Evolutionary conservation across 192 early-diverging fungal genomes (phyloP), one percentile per base, ranked within the genome.

Genomic region (Dissophora ornata): DNA sequence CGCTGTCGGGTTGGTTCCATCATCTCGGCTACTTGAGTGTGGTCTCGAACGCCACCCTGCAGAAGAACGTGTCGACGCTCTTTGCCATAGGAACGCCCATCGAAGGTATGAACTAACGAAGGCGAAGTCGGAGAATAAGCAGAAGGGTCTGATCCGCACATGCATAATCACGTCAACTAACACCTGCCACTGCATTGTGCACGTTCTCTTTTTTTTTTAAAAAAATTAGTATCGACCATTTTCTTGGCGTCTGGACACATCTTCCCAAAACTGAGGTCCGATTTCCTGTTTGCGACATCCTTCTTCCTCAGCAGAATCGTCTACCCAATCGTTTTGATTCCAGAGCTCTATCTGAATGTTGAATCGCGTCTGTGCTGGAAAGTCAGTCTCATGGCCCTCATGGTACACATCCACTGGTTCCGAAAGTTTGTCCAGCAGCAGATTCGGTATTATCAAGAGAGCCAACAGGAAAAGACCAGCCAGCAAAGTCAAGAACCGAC

Each of bases 371-470:
- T 75, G 21, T 60, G 62, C 44, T 75, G 62, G 71, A 75, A 75
- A 57, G 71, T 75, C 15, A 48, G n/a, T 1, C 8, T 62, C 7
- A 57, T 67, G 51, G 65, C 73, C 0, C 59, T 77, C 4, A 19
- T 57, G 34, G 34, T 77, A 21, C 73, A 77, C 41, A 32, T 77
- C 13, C 54, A 77, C 40, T 77, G 73, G 73, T 67, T 77, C 59
- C 16, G 54, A 3, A 67, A 67, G 50, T 77, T 77, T 51, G 38
- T 77, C 38, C 64, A 77, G 21, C 73, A 77, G 26, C 73, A 77
- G 19, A 16, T 67, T 13, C 64, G 73, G 10, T 67, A 67, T 30
- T 38, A 67, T 38, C 57, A 36, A n/a, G 59, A 47, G 22, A 51
- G 59, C 41, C 28, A 57, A 10, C 44, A 57, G 22, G 50, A 38